phyloP scores from a whole-genome alignment of 306 rosid genomes.

The Begonia masoniana region DNA sequence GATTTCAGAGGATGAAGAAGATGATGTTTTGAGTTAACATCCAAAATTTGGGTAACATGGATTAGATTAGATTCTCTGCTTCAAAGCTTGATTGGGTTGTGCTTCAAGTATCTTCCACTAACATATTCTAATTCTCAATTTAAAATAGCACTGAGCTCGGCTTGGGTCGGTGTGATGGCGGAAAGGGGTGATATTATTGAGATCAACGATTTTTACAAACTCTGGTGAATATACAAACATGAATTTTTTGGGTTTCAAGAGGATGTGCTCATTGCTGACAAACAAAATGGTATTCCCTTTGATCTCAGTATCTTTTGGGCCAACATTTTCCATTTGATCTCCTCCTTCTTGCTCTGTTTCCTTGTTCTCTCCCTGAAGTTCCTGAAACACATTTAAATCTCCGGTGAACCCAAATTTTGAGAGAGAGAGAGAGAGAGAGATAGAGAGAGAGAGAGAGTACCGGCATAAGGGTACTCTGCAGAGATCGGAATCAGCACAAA shows the following conservation, averaged over 20 bases:
- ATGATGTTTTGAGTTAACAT: no score
- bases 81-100: no score
- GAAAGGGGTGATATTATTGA: no score
- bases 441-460: conserved; percentile 17
- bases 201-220: no score
- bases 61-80: no score
- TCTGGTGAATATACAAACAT: background rate
- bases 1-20: no score
- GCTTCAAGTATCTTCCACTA: no score
- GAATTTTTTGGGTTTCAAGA: conserved; percentile 6
- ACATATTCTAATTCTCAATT: no score
- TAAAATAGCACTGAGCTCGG: no score
- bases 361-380: conserved; percentile 48
- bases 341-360: conserved; percentile 74
- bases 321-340: conserved; percentile 64
- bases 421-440: background rate
- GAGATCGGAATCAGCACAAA: conserved; percentile 45
- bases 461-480: conserved; percentile 88
- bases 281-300: conserved; percentile 37
- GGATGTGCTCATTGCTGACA: conserved; percentile 14
- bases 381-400: conserved; percentile 30
- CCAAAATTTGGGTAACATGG: no score
- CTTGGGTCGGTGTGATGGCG: no score
- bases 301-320: conserved; percentile 56
- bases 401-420: background rate